A percentile compares a stretch with the other conserved stretches of the same genome.
phyloP scores from a whole-genome alignment of 2,329 filamentous ascomycete species.

The Cucurbitaria berberidis region DNA sequence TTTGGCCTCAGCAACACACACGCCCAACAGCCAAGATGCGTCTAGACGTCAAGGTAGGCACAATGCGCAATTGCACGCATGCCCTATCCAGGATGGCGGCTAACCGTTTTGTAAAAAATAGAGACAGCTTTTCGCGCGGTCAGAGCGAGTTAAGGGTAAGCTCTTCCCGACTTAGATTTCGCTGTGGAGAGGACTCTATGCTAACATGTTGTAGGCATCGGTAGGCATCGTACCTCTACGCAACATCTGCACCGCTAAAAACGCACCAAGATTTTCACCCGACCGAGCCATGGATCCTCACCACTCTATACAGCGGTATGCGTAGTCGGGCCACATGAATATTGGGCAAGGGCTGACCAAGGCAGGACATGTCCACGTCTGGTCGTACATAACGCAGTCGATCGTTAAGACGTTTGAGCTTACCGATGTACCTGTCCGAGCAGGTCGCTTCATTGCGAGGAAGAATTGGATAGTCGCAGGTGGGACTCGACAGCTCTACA shows the following conservation, averaged over 20 bases:
- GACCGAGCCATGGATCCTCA: constrained; percentile 92
- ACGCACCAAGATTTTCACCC: constrained; percentile 89
- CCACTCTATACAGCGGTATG: constrained; percentile 91
- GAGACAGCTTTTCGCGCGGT: constrained; percentile 85
- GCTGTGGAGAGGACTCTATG: neutral
- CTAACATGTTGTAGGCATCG: constrained; percentile 45
- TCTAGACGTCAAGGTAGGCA: constrained; percentile 54
- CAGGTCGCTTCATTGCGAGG: constrained; percentile 91
- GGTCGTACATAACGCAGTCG: constrained; percentile 80
- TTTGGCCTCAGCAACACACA: constrained; percentile 33
- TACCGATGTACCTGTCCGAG: constrained; percentile 96
- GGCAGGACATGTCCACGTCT: constrained; percentile 95
- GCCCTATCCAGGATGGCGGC: constrained; percentile 19
- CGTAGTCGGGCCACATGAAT: constrained; percentile 7
- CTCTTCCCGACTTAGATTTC: constrained; percentile 5
- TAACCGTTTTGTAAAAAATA: constrained; percentile 56
- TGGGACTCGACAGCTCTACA: constrained; percentile 13
- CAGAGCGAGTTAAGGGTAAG: constrained; percentile 82
- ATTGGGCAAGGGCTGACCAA: constrained; percentile 32
- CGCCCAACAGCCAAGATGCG: constrained; percentile 48
- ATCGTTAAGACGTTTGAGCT: constrained; percentile 99
- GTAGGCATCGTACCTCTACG: constrained; percentile 27
- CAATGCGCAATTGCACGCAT: constrained; percentile 1
- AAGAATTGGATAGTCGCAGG: constrained; percentile 99
- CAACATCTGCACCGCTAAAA: constrained; percentile 20